Percentiles rank a stretch among this genome's conserved stretches.
Conservation (phyloP, 2,329 filamentous ascomycete genomes). For the Colletotrichum sp. region DNA sequence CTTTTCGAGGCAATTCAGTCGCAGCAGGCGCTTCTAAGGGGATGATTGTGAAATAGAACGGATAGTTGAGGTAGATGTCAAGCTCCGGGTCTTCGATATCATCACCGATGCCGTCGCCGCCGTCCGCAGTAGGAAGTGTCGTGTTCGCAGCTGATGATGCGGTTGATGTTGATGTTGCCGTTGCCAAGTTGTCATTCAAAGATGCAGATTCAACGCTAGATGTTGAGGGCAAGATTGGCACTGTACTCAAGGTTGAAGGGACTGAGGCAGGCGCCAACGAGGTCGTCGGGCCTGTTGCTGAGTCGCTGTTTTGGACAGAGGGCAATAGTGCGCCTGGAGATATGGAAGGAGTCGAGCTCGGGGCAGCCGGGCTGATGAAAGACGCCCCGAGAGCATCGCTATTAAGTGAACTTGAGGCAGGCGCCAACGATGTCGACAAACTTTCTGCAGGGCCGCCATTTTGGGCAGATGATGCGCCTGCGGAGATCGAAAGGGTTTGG, state of each 20-base stretch:
- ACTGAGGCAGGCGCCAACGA: neutral
- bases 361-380: neutral
- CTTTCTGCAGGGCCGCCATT: neutral
- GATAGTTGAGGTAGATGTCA: neutral
- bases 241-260: neutral
- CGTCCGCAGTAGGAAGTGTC: neutral
- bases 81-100: neutral
- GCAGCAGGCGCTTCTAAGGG: neutral
- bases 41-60: neutral
- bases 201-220: neutral
- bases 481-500: neutral
- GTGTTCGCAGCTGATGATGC: neutral
- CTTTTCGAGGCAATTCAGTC: neutral
- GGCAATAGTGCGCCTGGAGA: neutral
- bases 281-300: rapidly evolving
- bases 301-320: neutral
- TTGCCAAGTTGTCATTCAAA: neutral
- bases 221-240: neutral
- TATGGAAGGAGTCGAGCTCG: neutral
- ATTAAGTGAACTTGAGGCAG: neutral
- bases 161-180: neutral
- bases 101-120: neutral
- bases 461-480: neutral
- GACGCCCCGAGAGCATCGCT: neutral
- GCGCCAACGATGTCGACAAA: neutral